A percentile compares a stretch with the other conserved stretches of the same genome.
These are phyloP conservation scores for Waltiozyma sp. DNA, from an alignment of 1,139 yeast genomes.

Conservation along the genomic window DNA sequence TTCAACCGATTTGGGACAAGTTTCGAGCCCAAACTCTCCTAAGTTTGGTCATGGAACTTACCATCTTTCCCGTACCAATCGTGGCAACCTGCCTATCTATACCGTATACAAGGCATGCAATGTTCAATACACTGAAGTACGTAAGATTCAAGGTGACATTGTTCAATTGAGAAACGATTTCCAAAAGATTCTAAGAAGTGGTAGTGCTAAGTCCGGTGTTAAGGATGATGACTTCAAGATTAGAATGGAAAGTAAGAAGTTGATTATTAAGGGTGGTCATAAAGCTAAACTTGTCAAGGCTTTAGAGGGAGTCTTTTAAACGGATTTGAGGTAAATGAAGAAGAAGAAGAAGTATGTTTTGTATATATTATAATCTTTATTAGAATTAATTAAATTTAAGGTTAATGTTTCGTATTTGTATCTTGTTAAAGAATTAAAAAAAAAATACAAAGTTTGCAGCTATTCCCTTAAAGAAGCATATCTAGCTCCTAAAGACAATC, in stretches of 20 bases:
- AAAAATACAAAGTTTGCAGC: too few species aligned
- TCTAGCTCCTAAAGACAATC: constrained; percentile 4
- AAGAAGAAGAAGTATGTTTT: neutral
- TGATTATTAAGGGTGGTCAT: constrained; percentile 51
- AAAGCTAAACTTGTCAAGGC: constrained; percentile 18
- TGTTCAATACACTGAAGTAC: constrained; percentile 44
- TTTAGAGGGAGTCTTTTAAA: constrained; percentile 10
- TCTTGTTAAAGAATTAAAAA: too few species aligned
- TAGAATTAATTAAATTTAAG: too few species aligned
- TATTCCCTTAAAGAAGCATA: constrained; percentile 18
- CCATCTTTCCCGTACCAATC: constrained; percentile 40
- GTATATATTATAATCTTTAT: too few species aligned
- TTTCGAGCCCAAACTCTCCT: constrained; percentile 13
- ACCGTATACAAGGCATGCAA: constrained; percentile 40
- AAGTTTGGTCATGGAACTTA: constrained; percentile 35
- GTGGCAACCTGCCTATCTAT: constrained; percentile 64
- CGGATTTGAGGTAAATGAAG: too few species aligned
- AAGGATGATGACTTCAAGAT: constrained; percentile 33
- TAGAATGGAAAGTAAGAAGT: constrained; percentile 22
- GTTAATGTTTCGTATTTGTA: too few species aligned
- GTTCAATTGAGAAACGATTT: constrained; percentile 49
- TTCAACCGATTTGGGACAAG: constrained; percentile 19
- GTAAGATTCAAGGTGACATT: constrained; percentile 53
- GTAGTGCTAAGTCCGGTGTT: constrained; percentile 18
- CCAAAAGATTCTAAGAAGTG: constrained; percentile 30